Percentiles rank a stretch among this genome's conserved stretches.
These are phyloP conservation scores for Pythium phragmiticola DNA, from an alignment of 352 stramenopile species.

Conservation along the genomic window DNA sequence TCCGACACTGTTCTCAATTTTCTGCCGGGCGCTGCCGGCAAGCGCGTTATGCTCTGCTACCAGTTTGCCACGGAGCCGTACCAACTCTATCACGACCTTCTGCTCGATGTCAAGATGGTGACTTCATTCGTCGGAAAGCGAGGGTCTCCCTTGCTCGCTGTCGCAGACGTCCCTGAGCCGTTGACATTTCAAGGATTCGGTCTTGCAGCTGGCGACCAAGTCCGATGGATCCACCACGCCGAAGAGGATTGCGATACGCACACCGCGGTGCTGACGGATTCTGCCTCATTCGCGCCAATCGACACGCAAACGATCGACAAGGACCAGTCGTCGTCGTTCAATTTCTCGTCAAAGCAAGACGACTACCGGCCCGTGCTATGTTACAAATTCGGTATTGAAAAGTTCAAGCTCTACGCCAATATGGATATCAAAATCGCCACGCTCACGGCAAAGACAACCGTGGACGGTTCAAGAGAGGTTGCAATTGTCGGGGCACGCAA, in stretches of 20 bases:
- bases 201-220: conserved; percentile 37
- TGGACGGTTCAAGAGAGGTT: conserved; percentile 45
- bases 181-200: conserved; percentile 59
- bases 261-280: conserved; percentile 35
- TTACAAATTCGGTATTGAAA: conserved; percentile 61
- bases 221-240: conserved; percentile 50
- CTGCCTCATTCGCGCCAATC: conserved; percentile 26
- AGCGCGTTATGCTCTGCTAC: conserved; percentile 45
- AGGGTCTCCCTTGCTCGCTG: conserved; percentile 48
- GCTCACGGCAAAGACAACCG: conserved; percentile 38
- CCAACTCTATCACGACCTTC: conserved; percentile 46
- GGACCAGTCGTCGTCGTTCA: conserved; percentile 38
- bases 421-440: conserved; percentile 54
- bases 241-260: conserved; percentile 61
- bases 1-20: conserved; percentile 43
- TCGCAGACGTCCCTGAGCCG: conserved; percentile 52
- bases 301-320: conserved; percentile 43
- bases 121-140: conserved; percentile 38
- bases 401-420: conserved; percentile 52
- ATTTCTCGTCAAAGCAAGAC: conserved; percentile 42
- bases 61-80: conserved; percentile 62
- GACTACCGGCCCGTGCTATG: conserved; percentile 61
- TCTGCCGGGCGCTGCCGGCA: conserved; percentile 31
- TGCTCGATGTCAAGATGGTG: conserved; percentile 59
- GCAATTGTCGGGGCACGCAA: conserved; percentile 47